Base-by-base conservation (phyloP, 805 yeast genomes). In the Starmerella tilneyi region DNA sequence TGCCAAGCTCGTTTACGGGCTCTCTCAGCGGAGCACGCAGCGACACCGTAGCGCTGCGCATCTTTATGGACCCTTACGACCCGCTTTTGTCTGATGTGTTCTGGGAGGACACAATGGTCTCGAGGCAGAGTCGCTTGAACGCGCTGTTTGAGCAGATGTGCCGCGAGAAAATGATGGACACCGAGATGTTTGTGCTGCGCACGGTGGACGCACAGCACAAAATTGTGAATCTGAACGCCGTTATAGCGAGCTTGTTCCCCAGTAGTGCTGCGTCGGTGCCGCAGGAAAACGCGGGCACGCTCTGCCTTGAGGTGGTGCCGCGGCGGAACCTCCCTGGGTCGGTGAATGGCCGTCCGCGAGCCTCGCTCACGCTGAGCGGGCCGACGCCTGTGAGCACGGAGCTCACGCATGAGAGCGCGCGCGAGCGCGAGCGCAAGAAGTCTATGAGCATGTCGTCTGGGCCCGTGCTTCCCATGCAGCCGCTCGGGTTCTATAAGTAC, bases 401-500 rank as follows among this genome's bases (percentile, higher is more conserved):
- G 21, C 26, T 38, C 11, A 27, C 32, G 13, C n/a, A 19, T 5
- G 24, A 33, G n/a, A 34, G 26, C 8, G 36, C 43, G 21, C 13
- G 36, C 20, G n/a, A 29, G 31, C n/a, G n/a, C n/a, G 29, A 34
- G 6, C 26, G 27, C 17, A 27, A 28, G 23, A n/a, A 36, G 17
- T 31, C 38, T 2, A 30, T 30, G 23, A 46, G 45, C 28, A 39
- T 45, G 23, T 40, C 46, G 12, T 38, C 49, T 3, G 43, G 43
- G 30, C 33, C 55, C 1, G 55, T 52, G 3, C 31, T 49, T n/a
- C 48, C 56, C 32, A 47, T 55, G 49, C 57, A 56, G 46, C 53
- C 55, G 11, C 47, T 55, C 3, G 76, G 84, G 4, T 85, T 85
- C 58, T 80, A 80, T 58, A 82, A 82, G 56, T 89, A 86, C 74